Evolutionary conservation across 345 rosid genomes (phyloP).

Genomic region (Abelmoschus esculentus): DNA sequence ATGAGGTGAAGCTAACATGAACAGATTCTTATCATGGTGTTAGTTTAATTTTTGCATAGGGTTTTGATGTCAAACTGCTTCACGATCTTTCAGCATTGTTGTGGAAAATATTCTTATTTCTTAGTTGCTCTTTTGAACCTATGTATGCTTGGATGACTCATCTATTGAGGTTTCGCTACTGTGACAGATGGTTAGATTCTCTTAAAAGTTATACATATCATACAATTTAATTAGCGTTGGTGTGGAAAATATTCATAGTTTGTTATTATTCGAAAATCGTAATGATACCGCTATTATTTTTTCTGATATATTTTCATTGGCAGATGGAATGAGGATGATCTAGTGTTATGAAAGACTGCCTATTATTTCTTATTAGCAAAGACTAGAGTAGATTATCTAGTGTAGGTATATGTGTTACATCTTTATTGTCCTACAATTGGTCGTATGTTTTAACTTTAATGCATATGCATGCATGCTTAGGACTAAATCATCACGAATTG

Average conservation of each 20-base stretch:
- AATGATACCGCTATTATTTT: neutral
- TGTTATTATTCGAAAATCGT: neutral
- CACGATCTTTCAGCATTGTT: neutral
- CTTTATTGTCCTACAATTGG: neutral
- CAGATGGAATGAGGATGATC: conserved; percentile 84
- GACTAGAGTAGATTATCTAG: neutral
- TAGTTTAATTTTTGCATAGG: neutral
- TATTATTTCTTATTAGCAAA: neutral
- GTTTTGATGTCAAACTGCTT: neutral
- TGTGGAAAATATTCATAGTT: neutral
- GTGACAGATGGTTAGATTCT: neutral
- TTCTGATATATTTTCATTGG: conserved; percentile 9
- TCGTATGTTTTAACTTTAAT: neutral
- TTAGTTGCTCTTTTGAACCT: neutral
- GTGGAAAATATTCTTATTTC: neutral
- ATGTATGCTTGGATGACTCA: neutral
- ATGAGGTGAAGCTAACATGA: neutral
- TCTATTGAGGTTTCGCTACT: neutral
- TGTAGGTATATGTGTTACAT: neutral
- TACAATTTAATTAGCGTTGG: neutral
- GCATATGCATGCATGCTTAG: neutral
- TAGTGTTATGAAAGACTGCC: neutral
- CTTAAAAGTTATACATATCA: neutral
- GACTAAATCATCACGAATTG: neutral
- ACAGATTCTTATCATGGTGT: neutral